Evolutionary conservation across 805 yeast species (phyloP), one percentile per base, ranked within the genome.

Genomic region (Saccharomycopsis fibuligera): DNA sequence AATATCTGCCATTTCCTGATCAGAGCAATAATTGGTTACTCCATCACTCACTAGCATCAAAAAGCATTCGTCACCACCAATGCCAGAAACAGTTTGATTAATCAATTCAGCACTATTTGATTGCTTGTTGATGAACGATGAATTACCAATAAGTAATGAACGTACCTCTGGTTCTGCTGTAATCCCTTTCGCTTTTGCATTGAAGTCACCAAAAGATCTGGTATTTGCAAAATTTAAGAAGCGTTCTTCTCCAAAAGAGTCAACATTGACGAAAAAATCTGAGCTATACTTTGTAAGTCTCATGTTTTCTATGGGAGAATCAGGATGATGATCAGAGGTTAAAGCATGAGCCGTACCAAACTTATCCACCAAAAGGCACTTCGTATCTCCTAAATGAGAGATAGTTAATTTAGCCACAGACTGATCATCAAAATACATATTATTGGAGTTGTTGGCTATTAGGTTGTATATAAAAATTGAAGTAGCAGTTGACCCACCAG

Each of bases 331-430:
- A 31, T 81, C 76, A 33, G 76, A 72, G 1, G 96, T 86, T 45
- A 93, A 68, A 17, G 86, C 72, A 56, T 83, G 90, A 1, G 95
- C 95, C 36, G 76, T 67, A 2, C 98, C 98, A 48, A 73, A 64
- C 49, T 74, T 75, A 64, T 90, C 98, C 55, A 93, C 85, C n/a
- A 93, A 58, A 2, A 93, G 74, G 4, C 95, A 88, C 54, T 86
- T 76, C 2, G 97, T 85, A 62, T 93, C 99, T 4, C 99, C 99
- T 12, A 91, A 81, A 60, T 93, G 99, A 1, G 95, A 90, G 17
- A 90, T 77, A 0, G 86, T 74, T 21, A 93, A 64, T 57, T 80
- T 79, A 21, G 87, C 72, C 10, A 83, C 67, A 3, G 85, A 81
- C 6, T 73, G 69, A n/a, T 81, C 76, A 53, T 81, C 79, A 67